A percentile compares a stretch with the other conserved stretches of the same genome.
Conservation (phyloP, 345 rosid species). For the Eucalyptus grandis region DNA sequence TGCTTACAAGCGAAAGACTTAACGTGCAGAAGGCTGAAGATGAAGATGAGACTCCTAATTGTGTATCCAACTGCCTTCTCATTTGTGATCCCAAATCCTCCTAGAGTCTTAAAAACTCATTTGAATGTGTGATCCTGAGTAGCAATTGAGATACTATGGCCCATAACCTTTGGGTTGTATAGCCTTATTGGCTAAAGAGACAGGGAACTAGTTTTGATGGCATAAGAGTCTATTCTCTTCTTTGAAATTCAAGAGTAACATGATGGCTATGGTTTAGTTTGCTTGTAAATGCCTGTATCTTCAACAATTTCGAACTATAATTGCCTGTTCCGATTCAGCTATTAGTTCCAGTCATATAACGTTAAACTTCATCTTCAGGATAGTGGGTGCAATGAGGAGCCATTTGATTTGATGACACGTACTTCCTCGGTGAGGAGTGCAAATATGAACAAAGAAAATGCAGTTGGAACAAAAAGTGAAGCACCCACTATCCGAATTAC, state of each 20-base stretch:
- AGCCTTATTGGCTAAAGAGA: background rate
- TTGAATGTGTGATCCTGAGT: background rate
- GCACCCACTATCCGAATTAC: slow-evolving; percentile 38
- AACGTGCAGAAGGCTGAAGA: background rate
- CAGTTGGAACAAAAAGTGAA: slow-evolving; percentile 17
- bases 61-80: background rate
- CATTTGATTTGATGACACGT: slow-evolving; percentile 13
- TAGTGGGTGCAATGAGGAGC: slow-evolving; percentile 32
- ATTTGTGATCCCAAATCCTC: background rate
- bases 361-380: background rate
- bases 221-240: background rate
- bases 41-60: background rate
- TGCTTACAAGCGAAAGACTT: background rate
- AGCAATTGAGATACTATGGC: background rate
- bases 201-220: background rate
- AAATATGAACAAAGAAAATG: slow-evolving; percentile 55
- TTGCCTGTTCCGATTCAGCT: background rate
- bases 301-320: background rate
- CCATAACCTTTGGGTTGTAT: background rate
- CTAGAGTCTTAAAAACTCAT: background rate
- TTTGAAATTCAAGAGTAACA: background rate
- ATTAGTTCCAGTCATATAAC: background rate
- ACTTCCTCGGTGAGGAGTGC: slow-evolving; percentile 21
- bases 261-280: background rate
- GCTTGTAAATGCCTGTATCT: background rate